Evolutionary conservation across 1,284 basidiomycete genomes (phyloP).

Genomic region (Takashimella koratensis): DNA sequence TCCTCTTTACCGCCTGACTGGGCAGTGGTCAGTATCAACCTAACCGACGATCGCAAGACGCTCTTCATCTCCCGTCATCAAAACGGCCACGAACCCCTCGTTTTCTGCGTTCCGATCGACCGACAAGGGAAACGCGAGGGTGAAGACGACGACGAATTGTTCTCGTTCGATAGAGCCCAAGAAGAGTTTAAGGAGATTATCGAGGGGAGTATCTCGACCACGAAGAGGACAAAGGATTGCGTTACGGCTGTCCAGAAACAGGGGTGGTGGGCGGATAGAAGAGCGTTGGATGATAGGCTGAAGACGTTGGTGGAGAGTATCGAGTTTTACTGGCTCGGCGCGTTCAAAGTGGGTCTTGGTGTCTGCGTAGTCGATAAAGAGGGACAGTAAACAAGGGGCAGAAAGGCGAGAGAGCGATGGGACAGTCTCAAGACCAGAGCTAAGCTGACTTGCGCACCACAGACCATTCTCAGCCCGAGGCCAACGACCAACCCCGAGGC

Average conservation of each 20-base stretch:
- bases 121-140: slow-evolving; percentile 71
- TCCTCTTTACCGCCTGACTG: slow-evolving; percentile 67
- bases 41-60: slow-evolving; percentile 76
- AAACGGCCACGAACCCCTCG: slow-evolving; percentile 60
- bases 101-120: slow-evolving; percentile 82
- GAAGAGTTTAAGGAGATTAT: slow-evolving; percentile 76
- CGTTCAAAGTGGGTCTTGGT: slow-evolving; percentile 78
- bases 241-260: slow-evolving; percentile 13
- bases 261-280: slow-evolving; percentile 79
- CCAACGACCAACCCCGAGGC: slow-evolving; percentile 53
- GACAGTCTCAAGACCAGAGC: too few relatives aligned
- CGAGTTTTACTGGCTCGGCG: slow-evolving; percentile 95
- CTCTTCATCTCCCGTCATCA: slow-evolving; percentile 80
- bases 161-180: slow-evolving; percentile 72
- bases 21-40: slow-evolving; percentile 78
- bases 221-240: slow-evolving; percentile 49
- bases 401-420: too few relatives aligned
- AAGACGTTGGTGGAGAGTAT: slow-evolving; percentile 74
- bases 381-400: too few relatives aligned
- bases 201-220: slow-evolving; percentile 56
- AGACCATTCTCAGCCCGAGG: slow-evolving; percentile 69
- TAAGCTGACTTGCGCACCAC: too few relatives aligned
- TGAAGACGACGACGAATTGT: slow-evolving; percentile 66
- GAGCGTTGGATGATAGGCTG: slow-evolving; percentile 71
- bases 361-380: too few relatives aligned